Conservation (phyloP, 2,329 filamentous ascomycete species). For the Geosmithia morbida region DNA sequence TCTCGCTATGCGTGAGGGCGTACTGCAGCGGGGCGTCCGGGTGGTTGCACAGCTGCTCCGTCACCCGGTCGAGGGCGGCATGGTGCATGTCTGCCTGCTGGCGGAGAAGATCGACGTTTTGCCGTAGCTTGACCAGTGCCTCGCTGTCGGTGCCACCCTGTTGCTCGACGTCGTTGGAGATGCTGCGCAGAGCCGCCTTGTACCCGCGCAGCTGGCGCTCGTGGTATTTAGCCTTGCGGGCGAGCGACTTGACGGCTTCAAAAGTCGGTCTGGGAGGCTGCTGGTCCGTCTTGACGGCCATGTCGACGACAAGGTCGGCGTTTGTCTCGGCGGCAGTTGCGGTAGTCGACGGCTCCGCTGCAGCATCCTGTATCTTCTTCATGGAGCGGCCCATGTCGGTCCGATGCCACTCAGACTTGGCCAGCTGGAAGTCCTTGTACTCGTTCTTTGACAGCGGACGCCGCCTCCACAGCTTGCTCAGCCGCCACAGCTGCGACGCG, state of each 20-base stretch:
- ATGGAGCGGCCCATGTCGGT: constrained; percentile 2
- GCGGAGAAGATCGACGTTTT: neutral
- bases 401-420: constrained; percentile 1
- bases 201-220: neutral
- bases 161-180: constrained; percentile 1
- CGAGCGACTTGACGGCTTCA: neutral
- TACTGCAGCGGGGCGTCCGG: constrained; percentile 1
- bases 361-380: constrained; percentile 2
- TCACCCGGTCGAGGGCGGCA: neutral
- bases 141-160: neutral
- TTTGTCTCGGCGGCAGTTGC: neutral
- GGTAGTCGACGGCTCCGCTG: neutral
- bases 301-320: neutral
- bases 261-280: neutral
- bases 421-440: constrained; percentile 1
- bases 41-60: neutral
- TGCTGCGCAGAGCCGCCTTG: constrained; percentile 1
- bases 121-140: neutral
- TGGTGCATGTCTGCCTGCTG: constrained; percentile 1
- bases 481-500: constrained; percentile 12
- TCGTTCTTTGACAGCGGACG: constrained; percentile 1
- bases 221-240: neutral
- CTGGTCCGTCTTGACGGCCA: neutral
- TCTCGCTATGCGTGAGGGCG: neutral
- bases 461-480: constrained; percentile 1